These are phyloP conservation scores for Elongisporangium senticosum DNA, from an alignment of 352 stramenopile species.

Conservation along the genomic window DNA sequence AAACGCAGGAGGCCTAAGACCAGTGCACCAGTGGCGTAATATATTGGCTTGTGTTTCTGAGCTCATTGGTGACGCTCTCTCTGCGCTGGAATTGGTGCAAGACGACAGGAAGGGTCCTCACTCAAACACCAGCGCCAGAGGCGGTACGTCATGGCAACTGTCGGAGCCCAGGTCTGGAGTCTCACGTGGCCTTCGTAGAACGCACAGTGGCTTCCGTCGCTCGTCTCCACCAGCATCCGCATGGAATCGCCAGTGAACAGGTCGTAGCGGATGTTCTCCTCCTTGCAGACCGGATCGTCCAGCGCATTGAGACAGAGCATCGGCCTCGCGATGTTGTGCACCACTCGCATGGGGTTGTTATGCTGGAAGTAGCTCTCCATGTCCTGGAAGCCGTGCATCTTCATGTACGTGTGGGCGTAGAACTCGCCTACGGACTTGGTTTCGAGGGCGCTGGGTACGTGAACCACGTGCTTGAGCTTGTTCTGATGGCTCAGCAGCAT, in stretches of 20 bases:
- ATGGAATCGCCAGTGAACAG: slow-evolving; percentile 23
- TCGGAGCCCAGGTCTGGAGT: slow-evolving; percentile 66
- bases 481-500: slow-evolving; percentile 22
- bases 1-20: no score
- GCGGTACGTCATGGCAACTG: slow-evolving; percentile 58
- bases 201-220: slow-evolving; percentile 32
- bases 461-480: slow-evolving; percentile 15
- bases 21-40: no score
- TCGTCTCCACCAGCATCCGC: slow-evolving; percentile 27
- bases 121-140: no score
- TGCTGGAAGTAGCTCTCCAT: slow-evolving; percentile 28
- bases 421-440: slow-evolving; percentile 29
- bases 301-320: slow-evolving; percentile 40
- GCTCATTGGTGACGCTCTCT: no score
- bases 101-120: no score
- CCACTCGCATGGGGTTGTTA: slow-evolving; percentile 37
- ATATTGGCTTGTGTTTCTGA: no score
- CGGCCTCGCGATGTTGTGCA: slow-evolving; percentile 19
- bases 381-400: slow-evolving; percentile 35
- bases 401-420: slow-evolving; percentile 31
- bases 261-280: slow-evolving; percentile 28
- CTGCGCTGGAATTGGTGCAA: no score
- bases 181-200: slow-evolving; percentile 33
- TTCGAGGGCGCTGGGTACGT: slow-evolving; percentile 19
- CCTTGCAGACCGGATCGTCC: slow-evolving; percentile 38